Evolutionary conservation across 108 stramenopile genomes (phyloP), one percentile per base, ranked within the genome.

Genomic region (Chaetoceros muelleri): DNA sequence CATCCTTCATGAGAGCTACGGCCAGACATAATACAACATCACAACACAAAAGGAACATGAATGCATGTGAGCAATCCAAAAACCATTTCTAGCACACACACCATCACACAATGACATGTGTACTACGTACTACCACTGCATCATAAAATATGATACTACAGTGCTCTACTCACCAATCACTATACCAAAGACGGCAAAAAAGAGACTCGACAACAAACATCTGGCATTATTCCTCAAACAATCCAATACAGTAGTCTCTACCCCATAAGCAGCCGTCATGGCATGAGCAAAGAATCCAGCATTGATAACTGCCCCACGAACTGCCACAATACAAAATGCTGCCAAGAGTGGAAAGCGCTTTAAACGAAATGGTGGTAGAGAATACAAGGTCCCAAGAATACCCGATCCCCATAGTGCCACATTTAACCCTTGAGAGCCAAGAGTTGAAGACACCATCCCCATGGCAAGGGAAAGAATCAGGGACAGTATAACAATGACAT

Each of bases 301-400:
- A 75, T 96, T 98, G 64, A 98, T 91, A 20, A 96, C 72, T 7
- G 89, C 72, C 0, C 95, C 96, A 44, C 96, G 73, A 5, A 96
- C 95, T 27, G 82, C 87, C 28, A 95, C 84, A 66, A 98, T 98
- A 56, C 90, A 94, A 64, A 93, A 79, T 23, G 94, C 95, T 3
- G 96, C 96, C 52, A 95, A 59, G n/a, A 94, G 54, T 13, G 96
- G 96, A 74, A 87, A 96, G 40, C 95, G 74, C 78, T 98, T 91
- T 61, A 90, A 72, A 26, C 93, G 82, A 65, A 90, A 79, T 1
- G 93, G 87, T 20, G 85, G 75, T 22, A 86, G 46, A 22, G 84
- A 87, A 72, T 97, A 97, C 58, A 87, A 18, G 16, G 93, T 92
- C 20, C 96, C 96, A 44, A 97, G 71, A 25, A 93, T 55, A 5